Percentiles rank a stretch among this genome's conserved stretches.
Conservation (phyloP, 257 asterid species). For the Petunia secreta region DNA sequence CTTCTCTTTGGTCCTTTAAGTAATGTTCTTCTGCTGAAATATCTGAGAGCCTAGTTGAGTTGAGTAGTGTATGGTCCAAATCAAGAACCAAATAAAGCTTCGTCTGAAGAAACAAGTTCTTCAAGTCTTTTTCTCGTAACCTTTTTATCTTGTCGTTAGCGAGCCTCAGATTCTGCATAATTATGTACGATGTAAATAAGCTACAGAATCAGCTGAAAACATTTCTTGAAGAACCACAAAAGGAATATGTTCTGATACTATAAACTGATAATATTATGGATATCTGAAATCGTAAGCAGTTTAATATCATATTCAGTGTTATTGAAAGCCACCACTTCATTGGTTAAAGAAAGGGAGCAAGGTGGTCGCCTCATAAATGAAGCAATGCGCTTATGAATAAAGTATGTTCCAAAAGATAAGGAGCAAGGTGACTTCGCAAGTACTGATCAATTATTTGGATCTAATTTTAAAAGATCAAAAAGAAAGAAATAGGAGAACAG, state of each 20-base stretch:
- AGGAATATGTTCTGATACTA: not conserved
- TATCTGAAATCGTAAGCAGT: not conserved
- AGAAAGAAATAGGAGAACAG: not conserved
- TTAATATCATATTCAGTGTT: no score
- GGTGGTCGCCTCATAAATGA: not conserved
- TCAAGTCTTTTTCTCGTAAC: constrained; percentile 66
- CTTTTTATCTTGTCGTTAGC: constrained; percentile 61
- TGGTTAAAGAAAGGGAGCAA: no score
- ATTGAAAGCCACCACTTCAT: not conserved
- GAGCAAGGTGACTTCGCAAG: not conserved
- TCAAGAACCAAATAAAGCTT: constrained; percentile 80
- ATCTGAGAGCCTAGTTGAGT: constrained; percentile 62
- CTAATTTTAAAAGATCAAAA: no score
- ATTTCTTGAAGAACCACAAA: not conserved
- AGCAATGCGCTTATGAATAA: not conserved
- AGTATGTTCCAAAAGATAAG: not conserved
- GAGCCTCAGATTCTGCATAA: constrained; percentile 69
- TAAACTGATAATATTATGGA: not conserved
- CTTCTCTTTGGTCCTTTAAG: constrained; percentile 47
- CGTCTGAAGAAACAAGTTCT: constrained; percentile 49
- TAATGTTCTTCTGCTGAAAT: constrained; percentile 59
- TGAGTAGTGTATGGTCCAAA: constrained; percentile 80
- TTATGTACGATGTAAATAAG: not conserved
- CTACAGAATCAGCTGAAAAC: not conserved
- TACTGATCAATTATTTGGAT: not conserved